phyloP scores from a whole-genome alignment of 345 rosid genomes.

The Linum trigynum region DNA sequence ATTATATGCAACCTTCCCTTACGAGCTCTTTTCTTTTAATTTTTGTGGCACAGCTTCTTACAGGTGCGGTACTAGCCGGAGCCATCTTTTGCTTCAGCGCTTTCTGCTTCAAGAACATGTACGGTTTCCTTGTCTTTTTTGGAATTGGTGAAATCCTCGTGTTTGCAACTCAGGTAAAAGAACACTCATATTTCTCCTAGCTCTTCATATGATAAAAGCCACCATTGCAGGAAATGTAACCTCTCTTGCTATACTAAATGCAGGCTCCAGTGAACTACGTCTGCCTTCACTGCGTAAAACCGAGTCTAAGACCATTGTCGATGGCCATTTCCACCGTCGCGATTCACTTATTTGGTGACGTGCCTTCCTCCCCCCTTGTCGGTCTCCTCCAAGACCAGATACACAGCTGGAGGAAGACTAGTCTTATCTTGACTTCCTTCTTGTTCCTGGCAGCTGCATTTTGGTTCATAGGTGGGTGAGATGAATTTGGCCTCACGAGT shows the following conservation, averaged over 20 bases:
- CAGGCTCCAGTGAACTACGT: slow-evolving; percentile 95
- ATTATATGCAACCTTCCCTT: too few relatives aligned
- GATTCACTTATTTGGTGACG: slow-evolving; percentile 92
- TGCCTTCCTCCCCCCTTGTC: slow-evolving; percentile 96
- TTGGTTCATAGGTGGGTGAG: slow-evolving; percentile 61
- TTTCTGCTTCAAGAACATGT: slow-evolving; percentile 80
- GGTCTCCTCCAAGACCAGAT: slow-evolving; percentile 77
- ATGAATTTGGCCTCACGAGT: neutral
- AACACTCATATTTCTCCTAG: neutral
- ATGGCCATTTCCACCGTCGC: slow-evolving; percentile 92
- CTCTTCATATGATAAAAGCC: slow-evolving; percentile 6
- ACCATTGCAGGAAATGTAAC: neutral
- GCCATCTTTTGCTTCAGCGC: slow-evolving; percentile 74
- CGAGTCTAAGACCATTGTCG: slow-evolving; percentile 82
- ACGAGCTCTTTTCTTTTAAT: neutral
- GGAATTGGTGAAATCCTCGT: slow-evolving; percentile 76
- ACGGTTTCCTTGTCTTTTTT: slow-evolving; percentile 66
- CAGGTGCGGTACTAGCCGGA: slow-evolving; percentile 56
- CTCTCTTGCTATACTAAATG: neutral
- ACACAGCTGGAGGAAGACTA: slow-evolving; percentile 76
- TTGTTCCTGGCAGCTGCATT: slow-evolving; percentile 76
- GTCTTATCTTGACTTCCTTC: slow-evolving; percentile 67
- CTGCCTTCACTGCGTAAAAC: slow-evolving; percentile 85
- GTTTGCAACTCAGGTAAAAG: slow-evolving; percentile 78
- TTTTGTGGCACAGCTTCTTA: slow-evolving; percentile 59